phyloP scores from a whole-genome alignment of 2,329 filamentous ascomycete species.

The Raffaelea arxii region DNA sequence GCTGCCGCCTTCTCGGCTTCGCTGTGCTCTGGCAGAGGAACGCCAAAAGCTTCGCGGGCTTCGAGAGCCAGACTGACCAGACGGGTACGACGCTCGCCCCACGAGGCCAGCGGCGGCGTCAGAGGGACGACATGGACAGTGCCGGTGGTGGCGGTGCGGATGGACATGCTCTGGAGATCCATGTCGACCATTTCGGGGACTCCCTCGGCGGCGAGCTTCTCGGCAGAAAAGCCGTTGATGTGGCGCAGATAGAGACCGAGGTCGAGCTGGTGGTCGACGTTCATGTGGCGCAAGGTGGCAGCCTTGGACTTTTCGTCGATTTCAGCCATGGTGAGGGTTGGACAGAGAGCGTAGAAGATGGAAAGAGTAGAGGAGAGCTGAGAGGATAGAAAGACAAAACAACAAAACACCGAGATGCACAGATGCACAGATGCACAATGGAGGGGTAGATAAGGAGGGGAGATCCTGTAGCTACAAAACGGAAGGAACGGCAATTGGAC shows the following conservation, averaged over 20 bases:
- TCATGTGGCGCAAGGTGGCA: constrained; percentile 69
- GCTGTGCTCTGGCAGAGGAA: constrained; percentile 33
- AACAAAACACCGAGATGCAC: no score
- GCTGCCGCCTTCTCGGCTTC: no score
- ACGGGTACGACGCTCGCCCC: constrained; percentile 57
- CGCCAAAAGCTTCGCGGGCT: constrained; percentile 48
- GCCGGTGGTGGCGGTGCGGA: constrained; percentile 39
- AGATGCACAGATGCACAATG: no score
- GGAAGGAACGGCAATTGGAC: no score
- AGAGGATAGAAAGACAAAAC: no score
- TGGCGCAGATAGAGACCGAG: constrained; percentile 70
- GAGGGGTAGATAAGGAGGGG: no score
- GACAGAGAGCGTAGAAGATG: background rate
- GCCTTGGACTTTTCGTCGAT: constrained; percentile 16
- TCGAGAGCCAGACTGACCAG: constrained; percentile 60
- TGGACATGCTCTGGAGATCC: constrained; percentile 49
- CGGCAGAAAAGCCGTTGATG: constrained; percentile 47
- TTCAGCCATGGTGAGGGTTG: background rate
- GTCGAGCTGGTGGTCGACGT: constrained; percentile 66
- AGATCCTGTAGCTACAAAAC: no score
- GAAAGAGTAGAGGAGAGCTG: no score
- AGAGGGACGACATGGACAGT: constrained; percentile 48
- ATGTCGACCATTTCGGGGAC: constrained; percentile 55
- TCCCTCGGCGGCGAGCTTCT: constrained; percentile 13
- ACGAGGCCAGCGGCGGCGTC: constrained; percentile 58